Percentiles rank a stretch among this genome's conserved stretches.
Evolutionary conservation across 495 filamentous ascomycete genomes (phyloP).

Genomic region (Penicillium chermesinum): DNA sequence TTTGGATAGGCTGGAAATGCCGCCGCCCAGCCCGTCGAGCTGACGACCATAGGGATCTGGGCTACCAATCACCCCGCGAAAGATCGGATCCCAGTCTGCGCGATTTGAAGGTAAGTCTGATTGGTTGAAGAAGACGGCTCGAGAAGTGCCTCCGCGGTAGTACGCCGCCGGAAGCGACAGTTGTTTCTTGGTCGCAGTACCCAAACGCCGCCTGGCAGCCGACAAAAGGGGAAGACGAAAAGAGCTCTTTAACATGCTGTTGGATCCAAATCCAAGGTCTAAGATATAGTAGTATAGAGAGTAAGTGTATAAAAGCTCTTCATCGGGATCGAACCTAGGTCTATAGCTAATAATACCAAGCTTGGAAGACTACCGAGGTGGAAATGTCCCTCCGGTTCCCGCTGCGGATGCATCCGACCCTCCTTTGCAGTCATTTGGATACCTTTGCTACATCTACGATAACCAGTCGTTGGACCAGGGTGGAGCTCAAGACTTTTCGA

Average conservation of each 20-base stretch:
- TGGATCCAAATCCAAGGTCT: background rate
- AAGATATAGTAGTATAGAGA: background rate
- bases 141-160: constrained; percentile 69
- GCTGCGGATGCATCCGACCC: background rate
- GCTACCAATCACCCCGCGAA: constrained; percentile 59
- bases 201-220: background rate
- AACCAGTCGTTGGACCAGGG: background rate
- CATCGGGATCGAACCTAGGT: background rate
- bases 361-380: background rate
- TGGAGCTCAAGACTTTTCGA: background rate
- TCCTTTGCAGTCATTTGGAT: background rate
- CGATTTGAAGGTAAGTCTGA: constrained; percentile 45
- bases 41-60: constrained; percentile 66
- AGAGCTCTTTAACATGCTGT: background rate
- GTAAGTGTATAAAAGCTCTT: background rate
- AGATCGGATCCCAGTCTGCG: constrained; percentile 51
- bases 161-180: constrained; percentile 55
- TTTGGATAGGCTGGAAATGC: constrained; percentile 65
- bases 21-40: constrained; percentile 67
- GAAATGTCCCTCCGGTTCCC: background rate
- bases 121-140: constrained; percentile 58
- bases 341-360: background rate
- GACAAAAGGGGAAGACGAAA: background rate
- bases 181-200: constrained; percentile 15
- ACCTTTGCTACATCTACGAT: background rate